phyloP scores from a whole-genome alignment of 1,139 yeast genomes.

The Saccharomyces hybrid region DNA sequence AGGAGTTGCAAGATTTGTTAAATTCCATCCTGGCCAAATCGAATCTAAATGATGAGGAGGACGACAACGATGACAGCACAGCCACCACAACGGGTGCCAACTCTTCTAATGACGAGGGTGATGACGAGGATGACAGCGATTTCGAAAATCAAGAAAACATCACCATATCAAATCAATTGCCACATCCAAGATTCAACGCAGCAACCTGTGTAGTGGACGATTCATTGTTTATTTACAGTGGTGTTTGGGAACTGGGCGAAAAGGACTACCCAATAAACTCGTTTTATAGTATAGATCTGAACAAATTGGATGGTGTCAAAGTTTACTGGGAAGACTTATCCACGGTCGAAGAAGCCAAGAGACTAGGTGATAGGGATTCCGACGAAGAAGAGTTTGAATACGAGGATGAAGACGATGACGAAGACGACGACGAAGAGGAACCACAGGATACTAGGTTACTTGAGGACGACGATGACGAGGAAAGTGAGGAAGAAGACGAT shows the following conservation, averaged over 20 bases:
- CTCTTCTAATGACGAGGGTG: conserved; percentile 25
- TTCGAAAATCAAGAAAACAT: conserved; percentile 37
- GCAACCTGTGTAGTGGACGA: conserved; percentile 83
- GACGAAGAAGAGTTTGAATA: conserved; percentile 64
- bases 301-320: conserved; percentile 79
- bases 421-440: conserved; percentile 46
- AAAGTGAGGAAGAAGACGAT: conserved; percentile 55
- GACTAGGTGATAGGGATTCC: conserved; percentile 48
- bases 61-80: conserved; percentile 40
- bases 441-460: conserved; percentile 13
- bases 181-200: conserved; percentile 87
- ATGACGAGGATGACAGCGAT: conserved; percentile 27
- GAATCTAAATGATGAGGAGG: conserved; percentile 56
- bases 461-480: conserved; percentile 45
- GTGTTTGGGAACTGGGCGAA: conserved; percentile 84
- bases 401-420: conserved; percentile 53
- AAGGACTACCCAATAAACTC: conserved; percentile 79
- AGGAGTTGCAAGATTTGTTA: conserved; percentile 75
- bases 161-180: conserved; percentile 47
- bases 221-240: conserved; percentile 79
- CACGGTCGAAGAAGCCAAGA: conserved; percentile 52
- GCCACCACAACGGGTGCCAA: conserved; percentile 34
- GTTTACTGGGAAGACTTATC: conserved; percentile 83
- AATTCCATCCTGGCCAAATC: conserved; percentile 67
- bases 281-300: conserved; percentile 77